These are phyloP conservation scores for Botrytis galanthina DNA, from an alignment of 2,329 filamentous ascomycete species.

Conservation along the genomic window DNA sequence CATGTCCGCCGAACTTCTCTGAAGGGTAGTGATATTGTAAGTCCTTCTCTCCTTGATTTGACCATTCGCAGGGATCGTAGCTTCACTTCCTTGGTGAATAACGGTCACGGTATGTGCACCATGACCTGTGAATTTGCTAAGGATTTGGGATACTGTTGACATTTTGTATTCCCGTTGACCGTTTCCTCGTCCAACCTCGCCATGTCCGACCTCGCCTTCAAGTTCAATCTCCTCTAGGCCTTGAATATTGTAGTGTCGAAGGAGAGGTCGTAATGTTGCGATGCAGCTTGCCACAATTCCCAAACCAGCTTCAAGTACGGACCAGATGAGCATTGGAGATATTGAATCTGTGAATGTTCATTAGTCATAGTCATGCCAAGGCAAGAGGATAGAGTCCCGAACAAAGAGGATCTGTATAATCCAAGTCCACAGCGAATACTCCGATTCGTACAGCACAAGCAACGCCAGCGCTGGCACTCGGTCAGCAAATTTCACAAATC, in stretches of 20 bases:
- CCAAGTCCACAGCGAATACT: conserved; percentile 9
- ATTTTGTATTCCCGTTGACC: neutral
- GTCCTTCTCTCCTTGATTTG: conserved; percentile 14
- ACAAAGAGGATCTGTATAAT: conserved; percentile 19
- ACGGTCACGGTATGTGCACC: conserved; percentile 19
- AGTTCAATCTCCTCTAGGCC: conserved; percentile 10
- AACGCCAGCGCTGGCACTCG: neutral
- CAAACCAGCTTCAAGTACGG: conserved; percentile 15
- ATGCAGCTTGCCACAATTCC: conserved; percentile 18
- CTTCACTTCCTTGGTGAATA: conserved; percentile 8
- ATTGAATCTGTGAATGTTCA: conserved; percentile 11
- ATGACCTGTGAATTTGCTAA: conserved; percentile 4
- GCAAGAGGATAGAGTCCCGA: neutral
- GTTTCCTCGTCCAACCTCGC: neutral
- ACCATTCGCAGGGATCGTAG: neutral
- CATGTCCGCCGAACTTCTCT: conserved; percentile 13
- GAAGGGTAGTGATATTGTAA: neutral
- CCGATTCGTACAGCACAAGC: conserved; percentile 11
- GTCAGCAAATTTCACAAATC: neutral
- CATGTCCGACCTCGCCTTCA: neutral
- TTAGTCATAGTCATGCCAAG: neutral
- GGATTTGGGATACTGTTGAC: conserved; percentile 19
- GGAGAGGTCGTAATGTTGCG: conserved; percentile 16
- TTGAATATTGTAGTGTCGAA: conserved; percentile 12
- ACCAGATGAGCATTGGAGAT: conserved; percentile 17